A percentile compares a stretch with the other conserved stretches of the same genome.
phyloP scores from a whole-genome alignment of 306 rosid species.

The Quercus agrifolia region DNA sequence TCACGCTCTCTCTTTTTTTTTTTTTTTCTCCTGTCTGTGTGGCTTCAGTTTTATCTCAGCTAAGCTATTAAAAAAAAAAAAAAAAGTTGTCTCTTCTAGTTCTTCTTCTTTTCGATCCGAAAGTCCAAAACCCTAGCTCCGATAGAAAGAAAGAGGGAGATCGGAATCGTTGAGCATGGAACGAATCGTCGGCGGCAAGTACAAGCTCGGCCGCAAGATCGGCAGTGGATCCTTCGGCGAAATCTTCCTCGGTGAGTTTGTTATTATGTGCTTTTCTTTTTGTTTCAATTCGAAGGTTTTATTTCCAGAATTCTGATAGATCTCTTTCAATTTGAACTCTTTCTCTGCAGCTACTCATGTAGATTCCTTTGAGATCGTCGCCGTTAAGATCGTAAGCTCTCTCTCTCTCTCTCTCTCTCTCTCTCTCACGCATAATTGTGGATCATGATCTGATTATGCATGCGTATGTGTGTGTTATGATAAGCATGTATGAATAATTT shows the following conservation, averaged over 20 bases:
- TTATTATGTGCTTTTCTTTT: neutral
- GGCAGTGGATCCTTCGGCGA: constrained; percentile 99
- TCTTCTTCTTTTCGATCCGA: constrained; percentile 7
- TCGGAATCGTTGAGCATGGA: constrained; percentile 56
- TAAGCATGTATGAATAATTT: neutral
- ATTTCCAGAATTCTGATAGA: constrained; percentile 14
- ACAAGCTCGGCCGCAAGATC: constrained; percentile 95
- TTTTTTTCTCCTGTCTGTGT: constrained; percentile 10
- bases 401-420: neutral
- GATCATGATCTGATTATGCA: neutral
- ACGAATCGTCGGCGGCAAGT: constrained; percentile 76
- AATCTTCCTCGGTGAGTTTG: constrained; percentile 71
- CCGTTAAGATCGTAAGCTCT: constrained; percentile 78
- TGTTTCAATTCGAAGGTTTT: neutral
- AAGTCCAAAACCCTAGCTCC: constrained; percentile 11
- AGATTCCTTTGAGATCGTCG: constrained; percentile 90
- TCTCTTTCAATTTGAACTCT: constrained; percentile 13
- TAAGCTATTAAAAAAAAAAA: no score
- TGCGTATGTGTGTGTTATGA: neutral
- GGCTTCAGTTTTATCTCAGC: constrained; percentile 15
- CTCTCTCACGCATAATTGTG: neutral
- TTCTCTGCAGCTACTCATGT: constrained; percentile 71
- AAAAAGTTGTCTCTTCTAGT: neutral
- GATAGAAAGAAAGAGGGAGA: constrained; percentile 14
- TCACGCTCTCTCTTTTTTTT: neutral